Evolutionary conservation across 192 early-diverging fungal species (phyloP).

Genomic region (Piromyces finnis): DNA sequence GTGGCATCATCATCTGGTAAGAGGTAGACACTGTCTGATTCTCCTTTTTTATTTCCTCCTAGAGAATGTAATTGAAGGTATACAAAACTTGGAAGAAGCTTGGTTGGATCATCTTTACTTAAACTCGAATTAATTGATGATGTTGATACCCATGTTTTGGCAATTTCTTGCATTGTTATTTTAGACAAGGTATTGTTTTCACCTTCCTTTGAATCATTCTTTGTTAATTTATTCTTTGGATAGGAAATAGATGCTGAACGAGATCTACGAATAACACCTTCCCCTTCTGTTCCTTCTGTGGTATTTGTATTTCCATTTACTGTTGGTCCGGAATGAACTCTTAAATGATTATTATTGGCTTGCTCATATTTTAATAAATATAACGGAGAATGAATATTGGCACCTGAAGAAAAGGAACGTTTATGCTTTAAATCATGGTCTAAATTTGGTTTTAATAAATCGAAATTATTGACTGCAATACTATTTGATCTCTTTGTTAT

Average conservation of each 20-base stretch:
- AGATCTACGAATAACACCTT: background rate
- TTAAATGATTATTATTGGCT: background rate
- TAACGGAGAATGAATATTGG: background rate
- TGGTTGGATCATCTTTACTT: background rate
- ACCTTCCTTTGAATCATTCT: background rate
- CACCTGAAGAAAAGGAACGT: background rate
- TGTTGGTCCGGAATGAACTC: background rate
- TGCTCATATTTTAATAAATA: background rate
- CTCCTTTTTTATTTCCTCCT: background rate
- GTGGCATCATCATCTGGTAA: slow-evolving; percentile 63
- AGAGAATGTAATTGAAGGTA: background rate
- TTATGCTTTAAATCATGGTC: background rate
- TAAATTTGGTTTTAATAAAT: background rate
- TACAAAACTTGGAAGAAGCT: background rate
- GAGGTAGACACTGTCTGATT: slow-evolving; percentile 3
- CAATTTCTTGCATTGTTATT: background rate
- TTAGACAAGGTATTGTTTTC: background rate
- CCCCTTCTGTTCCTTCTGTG: background rate
- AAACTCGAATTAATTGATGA: background rate
- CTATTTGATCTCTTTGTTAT: background rate
- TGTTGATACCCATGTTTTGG: background rate
- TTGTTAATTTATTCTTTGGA: background rate
- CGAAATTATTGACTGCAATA: background rate
- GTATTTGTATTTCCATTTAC: background rate
- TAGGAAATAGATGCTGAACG: background rate